Evolutionary conservation across 257 asterid genomes (phyloP).

Genomic region (Jasminum sambac): DNA sequence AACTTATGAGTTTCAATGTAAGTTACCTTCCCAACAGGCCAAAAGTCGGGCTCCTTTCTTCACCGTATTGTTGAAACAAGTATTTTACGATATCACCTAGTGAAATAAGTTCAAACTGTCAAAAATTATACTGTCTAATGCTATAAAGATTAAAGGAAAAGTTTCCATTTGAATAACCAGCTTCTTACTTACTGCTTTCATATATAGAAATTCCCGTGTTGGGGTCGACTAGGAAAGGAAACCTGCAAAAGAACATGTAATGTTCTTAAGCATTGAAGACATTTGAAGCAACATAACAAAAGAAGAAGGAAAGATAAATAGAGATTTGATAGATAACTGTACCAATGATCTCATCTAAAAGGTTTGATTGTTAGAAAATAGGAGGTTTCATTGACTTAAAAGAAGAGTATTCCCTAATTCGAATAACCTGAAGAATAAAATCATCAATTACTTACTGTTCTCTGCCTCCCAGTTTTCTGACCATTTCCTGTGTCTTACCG

Average conservation of each 20-base stretch:
- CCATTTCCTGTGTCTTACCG: slow-evolving; percentile 66
- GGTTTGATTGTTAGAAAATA: too few relatives aligned
- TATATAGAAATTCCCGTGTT: slow-evolving; percentile 65
- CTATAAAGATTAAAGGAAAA: background rate
- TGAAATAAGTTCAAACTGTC: slow-evolving; percentile 17
- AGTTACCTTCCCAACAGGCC: slow-evolving; percentile 72
- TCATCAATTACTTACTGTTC: slow-evolving; percentile 68
- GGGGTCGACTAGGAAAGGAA: slow-evolving; percentile 76
- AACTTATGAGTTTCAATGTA: background rate
- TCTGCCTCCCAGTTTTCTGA: slow-evolving; percentile 61
- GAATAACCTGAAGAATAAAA: slow-evolving; percentile 3
- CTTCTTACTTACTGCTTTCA: slow-evolving; percentile 63
- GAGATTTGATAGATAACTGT: background rate
- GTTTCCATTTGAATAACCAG: background rate
- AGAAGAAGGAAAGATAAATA: background rate
- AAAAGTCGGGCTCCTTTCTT: slow-evolving; percentile 56
- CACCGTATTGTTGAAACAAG: slow-evolving; percentile 71
- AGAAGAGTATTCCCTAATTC: slow-evolving; percentile 10
- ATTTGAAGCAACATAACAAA: slow-evolving; percentile 1
- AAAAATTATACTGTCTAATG: background rate
- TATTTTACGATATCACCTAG: slow-evolving; percentile 72
- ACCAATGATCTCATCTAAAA: too few relatives aligned
- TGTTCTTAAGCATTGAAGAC: slow-evolving; percentile 18
- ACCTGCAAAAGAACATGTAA: slow-evolving; percentile 42
- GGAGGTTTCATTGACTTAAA: background rate